phyloP scores from a whole-genome alignment of 495 filamentous ascomycete genomes.

The Pseudoneurospora amorphoporcata region DNA sequence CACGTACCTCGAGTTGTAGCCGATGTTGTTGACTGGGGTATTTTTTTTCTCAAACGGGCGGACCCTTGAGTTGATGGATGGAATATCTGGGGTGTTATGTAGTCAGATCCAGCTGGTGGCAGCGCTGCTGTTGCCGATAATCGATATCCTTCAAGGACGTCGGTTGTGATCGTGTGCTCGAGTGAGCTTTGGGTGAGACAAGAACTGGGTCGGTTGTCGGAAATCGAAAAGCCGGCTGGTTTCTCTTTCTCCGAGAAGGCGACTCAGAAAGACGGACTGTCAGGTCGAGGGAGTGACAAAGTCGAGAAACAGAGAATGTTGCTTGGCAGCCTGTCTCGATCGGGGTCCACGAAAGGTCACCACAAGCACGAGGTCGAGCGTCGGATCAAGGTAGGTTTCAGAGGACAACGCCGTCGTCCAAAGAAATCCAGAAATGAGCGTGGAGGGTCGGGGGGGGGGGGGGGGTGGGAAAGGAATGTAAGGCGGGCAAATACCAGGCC shows the following conservation, averaged over 20 bases:
- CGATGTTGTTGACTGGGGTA: neutral
- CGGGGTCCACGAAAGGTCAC: slow-evolving; percentile 12
- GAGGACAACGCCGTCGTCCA: slow-evolving; percentile 12
- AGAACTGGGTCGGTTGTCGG: slow-evolving; percentile 16
- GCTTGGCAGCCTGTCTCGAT: slow-evolving; percentile 4
- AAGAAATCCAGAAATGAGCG: slow-evolving; percentile 1
- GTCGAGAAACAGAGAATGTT: slow-evolving; percentile 8
- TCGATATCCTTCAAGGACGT: slow-evolving; percentile 28
- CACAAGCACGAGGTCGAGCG: slow-evolving; percentile 4
- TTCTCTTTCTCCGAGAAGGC: slow-evolving; percentile 9
- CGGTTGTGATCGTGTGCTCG: slow-evolving; percentile 14
- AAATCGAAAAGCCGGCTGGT: slow-evolving; percentile 19
- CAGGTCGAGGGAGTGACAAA: slow-evolving; percentile 27
- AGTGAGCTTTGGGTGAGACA: slow-evolving; percentile 21
- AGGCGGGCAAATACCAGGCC: neutral
- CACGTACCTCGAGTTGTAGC: neutral
- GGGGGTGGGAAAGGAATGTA: neutral
- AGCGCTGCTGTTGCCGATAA: slow-evolving; percentile 23
- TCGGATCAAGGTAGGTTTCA: slow-evolving; percentile 1
- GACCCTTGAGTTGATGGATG: neutral
- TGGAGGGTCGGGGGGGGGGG: neutral
- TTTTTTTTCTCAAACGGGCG: neutral
- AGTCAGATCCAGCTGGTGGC: slow-evolving; percentile 30
- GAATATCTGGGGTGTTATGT: slow-evolving; percentile 6
- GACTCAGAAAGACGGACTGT: slow-evolving; percentile 19